Conservation (phyloP, 1,139 yeast genomes). For the Nakaseomyces sp. region DNA sequence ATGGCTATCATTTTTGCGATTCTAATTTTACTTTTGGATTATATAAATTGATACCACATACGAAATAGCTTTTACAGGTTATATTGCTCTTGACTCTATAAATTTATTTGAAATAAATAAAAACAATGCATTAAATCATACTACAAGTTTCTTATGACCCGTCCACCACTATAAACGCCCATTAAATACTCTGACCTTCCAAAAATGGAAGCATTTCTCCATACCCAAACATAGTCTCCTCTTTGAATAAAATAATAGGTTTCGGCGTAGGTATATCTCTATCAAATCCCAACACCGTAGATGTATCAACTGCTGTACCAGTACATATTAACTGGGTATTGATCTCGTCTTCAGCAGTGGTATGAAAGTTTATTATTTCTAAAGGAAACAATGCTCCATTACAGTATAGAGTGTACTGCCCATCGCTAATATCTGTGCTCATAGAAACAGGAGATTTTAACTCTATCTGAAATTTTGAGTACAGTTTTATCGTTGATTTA, state of each 20-base stretch:
- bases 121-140: background rate
- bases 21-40: conserved; percentile 54
- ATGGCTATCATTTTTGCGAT: conserved; percentile 56
- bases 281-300: background rate
- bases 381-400: background rate
- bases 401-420: background rate
- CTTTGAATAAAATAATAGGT: background rate
- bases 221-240: background rate
- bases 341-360: background rate
- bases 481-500: background rate
- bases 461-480: background rate
- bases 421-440: background rate
- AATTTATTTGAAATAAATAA: background rate
- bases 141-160: too few relatives aligned
- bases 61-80: too few relatives aligned
- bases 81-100: too few relatives aligned
- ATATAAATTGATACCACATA: conserved; percentile 28
- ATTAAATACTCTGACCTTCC: too few relatives aligned
- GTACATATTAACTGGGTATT: background rate
- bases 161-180: too few relatives aligned
- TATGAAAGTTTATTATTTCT: background rate
- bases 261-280: conserved; percentile 2
- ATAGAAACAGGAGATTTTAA: background rate
- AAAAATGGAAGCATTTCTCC: background rate
- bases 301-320: background rate